phyloP scores from a whole-genome alignment of 2,329 filamentous ascomycete genomes.

The Eurotiales sp. region DNA sequence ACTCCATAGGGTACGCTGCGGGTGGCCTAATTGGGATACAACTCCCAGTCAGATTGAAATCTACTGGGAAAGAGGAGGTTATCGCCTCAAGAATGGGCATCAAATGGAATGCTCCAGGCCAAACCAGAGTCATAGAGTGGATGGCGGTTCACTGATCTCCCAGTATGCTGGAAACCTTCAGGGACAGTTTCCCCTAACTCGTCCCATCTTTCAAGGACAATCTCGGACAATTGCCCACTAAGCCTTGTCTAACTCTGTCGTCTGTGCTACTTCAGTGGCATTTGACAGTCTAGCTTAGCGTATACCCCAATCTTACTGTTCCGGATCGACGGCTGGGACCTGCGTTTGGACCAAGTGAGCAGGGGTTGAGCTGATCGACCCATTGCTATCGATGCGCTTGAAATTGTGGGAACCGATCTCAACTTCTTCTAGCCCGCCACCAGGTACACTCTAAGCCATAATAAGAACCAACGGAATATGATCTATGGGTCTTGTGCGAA shows the following conservation, averaged over 20 bases:
- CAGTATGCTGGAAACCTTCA: conserved; percentile 11
- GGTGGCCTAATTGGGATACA: conserved; percentile 14
- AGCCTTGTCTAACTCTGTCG: conserved; percentile 9
- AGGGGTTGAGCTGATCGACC: conserved; percentile 22
- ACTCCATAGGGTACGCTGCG: conserved; percentile 17
- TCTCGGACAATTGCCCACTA: conserved; percentile 11
- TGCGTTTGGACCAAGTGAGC: conserved; percentile 16
- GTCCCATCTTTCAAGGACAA: conserved; percentile 11
- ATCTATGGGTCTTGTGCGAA: conserved; percentile 8
- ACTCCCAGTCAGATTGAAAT: conserved; percentile 11
- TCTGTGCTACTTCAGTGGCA: conserved; percentile 11
- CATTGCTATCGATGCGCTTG: conserved; percentile 16
- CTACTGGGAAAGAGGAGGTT: conserved; percentile 7
- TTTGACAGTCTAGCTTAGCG: conserved; percentile 8
- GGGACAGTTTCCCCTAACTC: neutral
- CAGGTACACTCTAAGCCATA: conserved; percentile 16
- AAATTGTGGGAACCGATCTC: conserved; percentile 16
- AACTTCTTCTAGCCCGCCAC: conserved; percentile 14
- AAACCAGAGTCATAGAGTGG: conserved; percentile 3
- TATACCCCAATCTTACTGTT: conserved; percentile 1
- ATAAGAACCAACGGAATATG: conserved; percentile 17
- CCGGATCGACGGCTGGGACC: conserved; percentile 17
- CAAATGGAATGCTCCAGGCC: conserved; percentile 16
- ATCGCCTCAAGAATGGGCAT: conserved; percentile 14
- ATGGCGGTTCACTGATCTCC: conserved; percentile 13